A percentile compares a stretch with the other conserved stretches of the same genome.
Evolutionary conservation across 2,329 filamentous ascomycete species (phyloP).

Genomic region (Aspergillus neotritici): DNA sequence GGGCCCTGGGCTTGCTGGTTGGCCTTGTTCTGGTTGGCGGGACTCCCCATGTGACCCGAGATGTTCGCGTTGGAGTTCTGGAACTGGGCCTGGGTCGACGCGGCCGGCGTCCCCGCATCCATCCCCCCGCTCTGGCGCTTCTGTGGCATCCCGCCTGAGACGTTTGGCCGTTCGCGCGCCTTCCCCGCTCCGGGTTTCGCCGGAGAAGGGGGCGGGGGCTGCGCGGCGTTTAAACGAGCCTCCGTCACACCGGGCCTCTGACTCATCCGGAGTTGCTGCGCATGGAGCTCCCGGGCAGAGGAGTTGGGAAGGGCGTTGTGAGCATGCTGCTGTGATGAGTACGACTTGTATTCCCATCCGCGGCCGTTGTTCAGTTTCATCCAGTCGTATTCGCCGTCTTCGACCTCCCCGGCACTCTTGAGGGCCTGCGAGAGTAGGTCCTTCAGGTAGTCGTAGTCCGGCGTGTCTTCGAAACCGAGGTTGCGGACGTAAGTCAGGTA

Average conservation of each 20-base stretch:
- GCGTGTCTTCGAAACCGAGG: constrained; percentile 95
- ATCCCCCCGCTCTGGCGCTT: constrained; percentile 64
- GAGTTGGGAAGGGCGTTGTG: constrained; percentile 71
- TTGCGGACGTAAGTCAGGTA: constrained; percentile 97
- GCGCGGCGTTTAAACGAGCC: constrained; percentile 89
- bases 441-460: constrained; percentile 95
- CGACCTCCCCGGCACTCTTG: constrained; percentile 88
- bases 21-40: constrained; percentile 54
- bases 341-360: constrained; percentile 78
- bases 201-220: constrained; percentile 81
- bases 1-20: constrained; percentile 51
- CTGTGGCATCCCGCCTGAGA: constrained; percentile 63
- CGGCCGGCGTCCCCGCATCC: constrained; percentile 77
- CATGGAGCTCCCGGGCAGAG: constrained; percentile 79
- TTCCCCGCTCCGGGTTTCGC: constrained; percentile 72
- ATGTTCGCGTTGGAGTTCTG: constrained; percentile 91
- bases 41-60: constrained; percentile 55
- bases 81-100: constrained; percentile 92
- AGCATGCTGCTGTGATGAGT: constrained; percentile 65
- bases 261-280: constrained; percentile 56
- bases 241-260: constrained; percentile 62
- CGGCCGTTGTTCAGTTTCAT: constrained; percentile 96
- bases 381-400: constrained; percentile 99
- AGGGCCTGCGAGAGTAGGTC: constrained; percentile 94
- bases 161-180: constrained; percentile 68